Evolutionary conservation across 2,329 filamentous ascomycete genomes (phyloP), one percentile per base, ranked within the genome.

Genomic region (Tolypocladium ovalisporum): DNA sequence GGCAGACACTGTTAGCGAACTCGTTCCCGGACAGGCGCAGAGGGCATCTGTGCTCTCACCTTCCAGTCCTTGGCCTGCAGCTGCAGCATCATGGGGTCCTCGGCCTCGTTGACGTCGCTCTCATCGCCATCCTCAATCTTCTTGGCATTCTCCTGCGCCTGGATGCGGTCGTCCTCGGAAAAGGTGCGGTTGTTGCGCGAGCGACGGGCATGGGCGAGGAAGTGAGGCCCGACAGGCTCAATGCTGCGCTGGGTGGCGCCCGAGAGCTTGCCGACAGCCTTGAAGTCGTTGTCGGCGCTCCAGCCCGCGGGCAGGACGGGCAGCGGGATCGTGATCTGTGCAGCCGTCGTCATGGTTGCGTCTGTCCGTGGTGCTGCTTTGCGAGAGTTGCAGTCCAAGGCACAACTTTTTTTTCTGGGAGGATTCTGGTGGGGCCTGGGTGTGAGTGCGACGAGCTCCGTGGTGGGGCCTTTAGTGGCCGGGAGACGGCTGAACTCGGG

Each of bases 61-160:
- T 99, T 99, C 94, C 94, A 99, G 80, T 99, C 94, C 80, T 99
- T 99, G 69, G 94, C 92, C 71, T 97, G 91, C 57, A 91, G 85
- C 72, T 89, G 83, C 36, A 99, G 85, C 84, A 97, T 88, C 77
- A 95, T 83, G 57, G 90, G 87, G 70, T 97, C 93, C 77, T 99
- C 94, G 35, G 87, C 79, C 78, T 99, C 94, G 75, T 90, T 95
- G 73, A 96, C 90, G 61, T 97, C 92, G 68, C 88, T 89, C 62
- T 87, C 86, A 58, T 97, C 90, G 56, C 90, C 89, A 62, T 94
- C 89, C 75, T 97, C 93, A 57, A 95, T 85, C 75, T 96, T 97
- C 85, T 95, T 96, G 70, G 92, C 91, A 65, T 87, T 91, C 75
- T 95, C 86, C 75, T 95, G 89, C 54, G 94, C 94, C 79, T 97